phyloP scores from a whole-genome alignment of 2,329 filamentous ascomycete species.

The Ceratocystis ficicola region DNA sequence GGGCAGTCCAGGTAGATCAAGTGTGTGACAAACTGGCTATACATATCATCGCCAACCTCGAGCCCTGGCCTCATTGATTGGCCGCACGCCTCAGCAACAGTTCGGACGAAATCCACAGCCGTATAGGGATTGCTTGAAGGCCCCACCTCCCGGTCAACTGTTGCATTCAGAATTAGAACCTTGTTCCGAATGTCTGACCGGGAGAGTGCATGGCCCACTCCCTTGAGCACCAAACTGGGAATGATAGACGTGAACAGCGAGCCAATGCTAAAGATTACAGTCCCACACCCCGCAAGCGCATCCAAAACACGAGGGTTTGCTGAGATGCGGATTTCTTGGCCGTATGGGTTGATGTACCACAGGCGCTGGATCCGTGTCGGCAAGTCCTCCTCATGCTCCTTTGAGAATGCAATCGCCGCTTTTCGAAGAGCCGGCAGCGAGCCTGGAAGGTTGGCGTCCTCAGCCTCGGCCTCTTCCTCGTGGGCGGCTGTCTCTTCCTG shows the following conservation, averaged over 20 bases:
- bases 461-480: conserved; percentile 51
- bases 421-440: conserved; percentile 67
- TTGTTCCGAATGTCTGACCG: conserved; percentile 46
- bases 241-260: conserved; percentile 82
- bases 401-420: conserved; percentile 72
- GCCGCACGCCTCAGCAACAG: conserved; percentile 62
- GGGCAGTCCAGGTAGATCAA: conserved; percentile 65
- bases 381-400: conserved; percentile 62
- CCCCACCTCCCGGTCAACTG: conserved; percentile 74
- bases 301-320: conserved; percentile 71
- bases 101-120: conserved; percentile 68
- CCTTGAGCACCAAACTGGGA: conserved; percentile 63
- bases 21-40: conserved; percentile 65
- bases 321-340: conserved; percentile 80
- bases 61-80: conserved; percentile 46
- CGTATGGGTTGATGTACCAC: conserved; percentile 98
- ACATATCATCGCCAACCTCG: conserved; percentile 35
- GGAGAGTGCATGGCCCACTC: conserved; percentile 51
- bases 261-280: conserved; percentile 85
- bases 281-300: conserved; percentile 51
- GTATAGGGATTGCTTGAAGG: conserved; percentile 52
- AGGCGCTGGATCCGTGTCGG: conserved; percentile 65
- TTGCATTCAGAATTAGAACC: conserved; percentile 75
- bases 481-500: conserved; percentile 45
- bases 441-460: conserved; percentile 71